Base-by-base conservation (phyloP, 805 yeast species). In the Zygosaccharomyces gambellarensis region DNA sequence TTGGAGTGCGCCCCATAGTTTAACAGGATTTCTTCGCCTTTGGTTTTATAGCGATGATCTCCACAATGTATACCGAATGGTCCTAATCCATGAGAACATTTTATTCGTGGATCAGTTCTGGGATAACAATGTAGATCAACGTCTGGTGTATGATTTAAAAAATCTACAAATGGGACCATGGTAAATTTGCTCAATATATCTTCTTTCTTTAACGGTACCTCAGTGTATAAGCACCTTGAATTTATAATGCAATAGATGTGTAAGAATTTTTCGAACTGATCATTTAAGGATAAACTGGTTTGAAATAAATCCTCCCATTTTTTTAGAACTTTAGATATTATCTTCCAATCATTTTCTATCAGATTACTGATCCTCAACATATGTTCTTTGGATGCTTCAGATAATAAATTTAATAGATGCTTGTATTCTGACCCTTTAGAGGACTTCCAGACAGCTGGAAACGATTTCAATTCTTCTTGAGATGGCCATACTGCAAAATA, bases 1-100 rank as follows among this genome's bases (percentile, higher is more conserved):
- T 92, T 90, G 8, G 86, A 81, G 65, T 92, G 97, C 1, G 96
- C 82, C 0, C 98, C 98, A 63, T 92, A 92, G 45, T 84, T 79
- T 55, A 92, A 75, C 57, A 72, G 80, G 2, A 92, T 56, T 62
- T 90, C 95, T 12, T 82, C 82, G 3, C 59, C 63, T 45, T 58
- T 5, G 6, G 17, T 50, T 3, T 28, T 14, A 43, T 65, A 66
- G 8, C 27, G 21, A 34, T 57, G 49, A 7, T 46, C 36, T 5
- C 69, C 68, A 22, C 59, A 54, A 17, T 49, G 46, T n/a, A 65
- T 56, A 11, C 68, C 72, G 4, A 64, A 56, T 11, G 50, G 52
- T 4, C 67, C 67, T 11, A 60, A 12, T 1, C 62, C 50, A 55
- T 71, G 74, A 8, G n/a, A 14, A 27, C 31, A 31, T 28, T 17